Percentiles rank a stretch among this genome's conserved stretches.
Evolutionary conservation across 169 alveolate genomes (phyloP).

Genomic region (Eimeria necatrix): DNA sequence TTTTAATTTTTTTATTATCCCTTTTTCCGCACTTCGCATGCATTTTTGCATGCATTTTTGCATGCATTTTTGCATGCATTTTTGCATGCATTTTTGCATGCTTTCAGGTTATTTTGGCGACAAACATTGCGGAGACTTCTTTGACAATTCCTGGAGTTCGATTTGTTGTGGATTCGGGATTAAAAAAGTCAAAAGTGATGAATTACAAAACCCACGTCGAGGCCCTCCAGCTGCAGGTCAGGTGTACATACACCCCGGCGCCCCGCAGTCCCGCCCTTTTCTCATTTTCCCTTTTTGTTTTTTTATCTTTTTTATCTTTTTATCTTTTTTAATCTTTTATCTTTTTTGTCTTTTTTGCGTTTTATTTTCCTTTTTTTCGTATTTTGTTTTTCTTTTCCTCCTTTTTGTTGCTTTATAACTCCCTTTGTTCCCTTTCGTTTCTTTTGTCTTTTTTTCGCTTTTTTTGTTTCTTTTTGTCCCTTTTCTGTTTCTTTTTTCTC

Average conservation of each 20-base stretch:
- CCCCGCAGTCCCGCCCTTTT: too few species aligned
- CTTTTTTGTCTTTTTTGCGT: background rate
- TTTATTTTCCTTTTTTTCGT: constrained; percentile 94
- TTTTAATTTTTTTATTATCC: too few species aligned
- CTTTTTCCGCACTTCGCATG: too few species aligned
- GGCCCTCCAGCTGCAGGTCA: constrained; percentile 15
- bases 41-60: too few species aligned
- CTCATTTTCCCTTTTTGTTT: too few species aligned
- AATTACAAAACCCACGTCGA: constrained; percentile 99
- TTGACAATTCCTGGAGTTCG: constrained; percentile 99
- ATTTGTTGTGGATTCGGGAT: constrained; percentile 99
- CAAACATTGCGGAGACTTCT: constrained; percentile 99
- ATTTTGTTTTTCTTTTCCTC: constrained; percentile 98
- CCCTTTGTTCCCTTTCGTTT: constrained; percentile 96
- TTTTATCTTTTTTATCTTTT: too few species aligned
- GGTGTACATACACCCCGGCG: background rate
- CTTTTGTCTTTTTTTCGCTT: background rate
- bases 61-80: too few species aligned
- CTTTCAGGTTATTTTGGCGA: constrained; percentile 99
- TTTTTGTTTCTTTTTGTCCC: background rate
- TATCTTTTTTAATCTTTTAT: too few species aligned
- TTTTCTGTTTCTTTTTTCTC: background rate
- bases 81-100: too few species aligned
- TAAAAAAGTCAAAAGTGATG: constrained; percentile 99
- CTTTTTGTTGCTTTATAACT: constrained; percentile 99